These are phyloP conservation scores for Gracilariopsis chorda DNA, from an alignment of 23 red algal species.

Conservation along the genomic window DNA sequence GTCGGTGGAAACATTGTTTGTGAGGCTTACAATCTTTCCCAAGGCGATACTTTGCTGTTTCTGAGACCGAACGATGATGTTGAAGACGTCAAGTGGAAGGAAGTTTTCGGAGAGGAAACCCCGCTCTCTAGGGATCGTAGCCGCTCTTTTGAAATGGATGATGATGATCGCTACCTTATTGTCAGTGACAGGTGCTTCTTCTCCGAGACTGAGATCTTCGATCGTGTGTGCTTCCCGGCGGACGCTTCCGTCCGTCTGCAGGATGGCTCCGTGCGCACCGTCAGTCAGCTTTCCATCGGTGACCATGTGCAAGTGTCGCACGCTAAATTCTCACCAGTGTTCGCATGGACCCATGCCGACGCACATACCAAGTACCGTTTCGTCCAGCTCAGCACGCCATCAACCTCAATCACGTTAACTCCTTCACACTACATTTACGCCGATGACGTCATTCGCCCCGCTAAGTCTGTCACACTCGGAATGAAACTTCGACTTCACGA, in stretches of 20 bases:
- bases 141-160: conserved; percentile 11
- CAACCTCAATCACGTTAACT: not conserved
- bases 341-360: conserved; percentile 42
- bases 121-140: not conserved
- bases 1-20: not conserved
- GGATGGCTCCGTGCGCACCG: not conserved
- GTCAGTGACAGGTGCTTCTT: conserved; percentile 2
- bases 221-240: conserved; percentile 50
- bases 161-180: conserved; percentile 2
- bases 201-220: not conserved
- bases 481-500: not conserved
- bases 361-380: conserved; percentile 7
- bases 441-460: not conserved
- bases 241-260: conserved; percentile 1
- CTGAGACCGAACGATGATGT: conserved; percentile 19
- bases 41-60: not conserved
- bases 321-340: not conserved
- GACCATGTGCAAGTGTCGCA: conserved; percentile 11
- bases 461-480: not conserved
- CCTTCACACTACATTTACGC: conserved; percentile 49
- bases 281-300: conserved; percentile 17
- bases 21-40: not conserved
- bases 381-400: not conserved
- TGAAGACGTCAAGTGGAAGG: not conserved
- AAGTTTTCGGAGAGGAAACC: conserved; percentile 4